Evolutionary conservation across 2,329 filamentous ascomycete species (phyloP).

Genomic region (Chalaropsis ovoidea): DNA sequence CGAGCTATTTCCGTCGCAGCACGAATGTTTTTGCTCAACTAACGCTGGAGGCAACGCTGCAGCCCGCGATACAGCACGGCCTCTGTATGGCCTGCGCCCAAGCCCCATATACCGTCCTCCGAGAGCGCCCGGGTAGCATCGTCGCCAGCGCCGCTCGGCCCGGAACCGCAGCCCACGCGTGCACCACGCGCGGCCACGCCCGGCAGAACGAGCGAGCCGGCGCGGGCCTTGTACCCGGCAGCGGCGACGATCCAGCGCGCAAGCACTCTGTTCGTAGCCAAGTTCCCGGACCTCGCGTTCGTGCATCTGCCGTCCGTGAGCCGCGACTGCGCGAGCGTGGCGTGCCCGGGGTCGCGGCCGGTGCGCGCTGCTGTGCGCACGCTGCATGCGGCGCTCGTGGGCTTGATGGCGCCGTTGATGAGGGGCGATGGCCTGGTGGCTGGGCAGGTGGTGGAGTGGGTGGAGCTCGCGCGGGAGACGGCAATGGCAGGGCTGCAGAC

Average conservation of each 20-base stretch:
- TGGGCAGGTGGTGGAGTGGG: background rate
- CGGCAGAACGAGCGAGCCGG: background rate
- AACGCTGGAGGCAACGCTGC: background rate
- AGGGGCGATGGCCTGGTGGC: background rate
- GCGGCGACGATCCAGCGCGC: slow-evolving; percentile 19
- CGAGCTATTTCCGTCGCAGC: background rate
- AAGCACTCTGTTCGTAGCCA: slow-evolving; percentile 6
- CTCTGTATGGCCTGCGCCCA: background rate
- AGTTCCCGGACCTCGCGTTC: slow-evolving; percentile 18
- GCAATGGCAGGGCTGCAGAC: background rate
- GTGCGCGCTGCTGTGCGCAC: background rate
- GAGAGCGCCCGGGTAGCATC: background rate
- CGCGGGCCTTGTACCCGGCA: background rate
- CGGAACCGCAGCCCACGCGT: background rate
- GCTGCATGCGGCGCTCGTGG: slow-evolving; percentile 9
- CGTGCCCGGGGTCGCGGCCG: background rate
- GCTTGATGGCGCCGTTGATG: slow-evolving; percentile 15
- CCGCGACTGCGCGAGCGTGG: slow-evolving; percentile 2
- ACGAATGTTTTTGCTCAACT: background rate
- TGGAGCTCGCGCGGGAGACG: slow-evolving; percentile 16
- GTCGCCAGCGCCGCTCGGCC: background rate
- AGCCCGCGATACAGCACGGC: background rate
- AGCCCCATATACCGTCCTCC: background rate
- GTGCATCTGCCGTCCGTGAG: slow-evolving; percentile 15
- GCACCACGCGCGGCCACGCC: background rate